Evolutionary conservation across 2,329 filamentous ascomycete genomes (phyloP), one percentile per base, ranked within the genome.

Genomic region (Penicillium sp.): DNA sequence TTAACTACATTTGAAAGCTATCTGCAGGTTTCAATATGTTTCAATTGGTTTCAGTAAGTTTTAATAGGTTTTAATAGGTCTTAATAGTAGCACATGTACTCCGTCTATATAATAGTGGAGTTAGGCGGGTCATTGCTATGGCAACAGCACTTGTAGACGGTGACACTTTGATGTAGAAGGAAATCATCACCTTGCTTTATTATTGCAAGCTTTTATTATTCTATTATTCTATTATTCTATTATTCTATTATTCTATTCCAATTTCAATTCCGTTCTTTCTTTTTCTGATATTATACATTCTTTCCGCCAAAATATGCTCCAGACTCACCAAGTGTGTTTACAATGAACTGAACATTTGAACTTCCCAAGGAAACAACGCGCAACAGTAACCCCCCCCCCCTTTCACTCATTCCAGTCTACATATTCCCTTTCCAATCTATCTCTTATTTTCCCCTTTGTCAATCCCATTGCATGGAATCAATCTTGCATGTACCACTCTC

Each of bases 401-500:
- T 53, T 48, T 31, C 37, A 48, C 53, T 48, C 43, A 44, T 39
- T 53, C 43, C 33, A n/a, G 21, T 46, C 54, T 45, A 48, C 49
- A 45, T 40, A 40, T 28, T 35, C 39, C 43, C 39, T 38, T 32
- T 24, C 32, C 41, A 45, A 31, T 34, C 37, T 44, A 31, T 46
- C 24, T 48, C 40, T 48, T 21, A 24, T 53, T 52, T 45, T 52
- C 32, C 40, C 49, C 38, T 52, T 53, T 51, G 47, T 44, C 49
- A 53, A 22, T 31, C 19, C 13, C 8, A 21, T 41, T 31, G 2
- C 3, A 42, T 55, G 55, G 59, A n/a, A 26, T 56, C 54, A 47
- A 40, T 53, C 12, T 61, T 68, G 68, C 67, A 72, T 72, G 69
- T 72, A 70, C 68, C 60, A 64, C 55, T 54, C 64, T 51, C 58